Conservation (phyloP, 257 asterid genomes). For the Scutellaria galericulata region DNA sequence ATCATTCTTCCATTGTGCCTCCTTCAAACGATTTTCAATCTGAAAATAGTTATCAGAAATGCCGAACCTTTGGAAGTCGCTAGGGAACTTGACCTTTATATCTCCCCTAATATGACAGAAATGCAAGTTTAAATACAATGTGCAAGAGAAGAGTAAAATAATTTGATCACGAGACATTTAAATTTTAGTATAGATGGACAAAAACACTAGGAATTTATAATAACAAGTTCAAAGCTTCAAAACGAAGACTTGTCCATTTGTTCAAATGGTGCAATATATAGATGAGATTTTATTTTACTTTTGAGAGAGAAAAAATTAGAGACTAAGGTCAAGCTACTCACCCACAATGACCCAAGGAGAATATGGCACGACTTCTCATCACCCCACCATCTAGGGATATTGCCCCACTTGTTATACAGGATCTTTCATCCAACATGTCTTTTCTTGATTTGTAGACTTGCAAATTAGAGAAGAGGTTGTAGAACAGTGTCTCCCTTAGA, state of each 20-base stretch:
- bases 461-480: constrained; percentile 49
- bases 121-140: constrained; percentile 20
- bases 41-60: constrained; percentile 50
- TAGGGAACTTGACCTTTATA: constrained; percentile 68
- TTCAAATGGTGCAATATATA: not conserved
- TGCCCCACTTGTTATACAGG: constrained; percentile 63
- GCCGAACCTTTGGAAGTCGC: constrained; percentile 42
- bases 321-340: constrained; percentile 42
- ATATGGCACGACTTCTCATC: constrained; percentile 52
- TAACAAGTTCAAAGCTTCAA: not conserved
- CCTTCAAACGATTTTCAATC: constrained; percentile 59
- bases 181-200: too few relatives aligned
- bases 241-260: not conserved
- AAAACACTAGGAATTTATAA: not conserved
- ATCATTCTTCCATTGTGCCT: constrained; percentile 67
- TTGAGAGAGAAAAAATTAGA: not conserved
- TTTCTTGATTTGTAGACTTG: constrained; percentile 84
- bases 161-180: too few relatives aligned
- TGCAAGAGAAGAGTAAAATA: too few relatives aligned
- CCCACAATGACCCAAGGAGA: constrained; percentile 57
- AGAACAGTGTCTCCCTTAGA: constrained; percentile 54
- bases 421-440: constrained; percentile 72
- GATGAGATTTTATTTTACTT: not conserved
- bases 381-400: constrained; percentile 93
- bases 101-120: constrained; percentile 46